Percentiles rank a stretch among this genome's conserved stretches.
phyloP scores from a whole-genome alignment of 768 basidiomycete species.

The Mycena metata region DNA sequence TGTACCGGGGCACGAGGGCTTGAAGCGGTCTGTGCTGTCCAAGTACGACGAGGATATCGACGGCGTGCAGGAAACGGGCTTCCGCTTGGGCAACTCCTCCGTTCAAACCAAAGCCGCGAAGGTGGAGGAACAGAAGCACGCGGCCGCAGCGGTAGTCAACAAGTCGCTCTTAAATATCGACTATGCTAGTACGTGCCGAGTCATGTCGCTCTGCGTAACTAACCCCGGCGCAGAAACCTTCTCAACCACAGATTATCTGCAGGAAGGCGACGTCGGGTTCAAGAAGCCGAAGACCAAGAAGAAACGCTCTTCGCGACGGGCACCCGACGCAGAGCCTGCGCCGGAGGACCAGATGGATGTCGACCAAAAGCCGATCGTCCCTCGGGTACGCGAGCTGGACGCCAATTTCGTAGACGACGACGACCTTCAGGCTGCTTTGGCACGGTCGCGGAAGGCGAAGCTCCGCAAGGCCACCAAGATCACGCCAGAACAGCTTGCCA shows the following conservation, averaged over 20 bases:
- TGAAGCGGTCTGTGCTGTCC: slow-evolving; percentile 85
- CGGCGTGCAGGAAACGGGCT: slow-evolving; percentile 83
- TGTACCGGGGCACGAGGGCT: slow-evolving; percentile 75
- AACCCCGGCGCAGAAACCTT: slow-evolving; percentile 75
- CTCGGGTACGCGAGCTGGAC: slow-evolving; percentile 80
- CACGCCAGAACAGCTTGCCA: slow-evolving; percentile 86
- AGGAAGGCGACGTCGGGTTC: slow-evolving; percentile 94
- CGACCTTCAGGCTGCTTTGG: slow-evolving; percentile 93
- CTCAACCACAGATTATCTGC: slow-evolving; percentile 87
- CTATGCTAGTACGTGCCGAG: slow-evolving; percentile 80
- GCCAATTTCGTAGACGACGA: slow-evolving; percentile 98
- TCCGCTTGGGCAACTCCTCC: slow-evolving; percentile 84
- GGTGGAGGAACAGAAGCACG: slow-evolving; percentile 63
- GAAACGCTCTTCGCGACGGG: slow-evolving; percentile 83
- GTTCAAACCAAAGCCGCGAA: slow-evolving; percentile 54
- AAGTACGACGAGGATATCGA: slow-evolving; percentile 96
- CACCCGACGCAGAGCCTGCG: slow-evolving; percentile 64
- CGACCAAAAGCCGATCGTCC: slow-evolving; percentile 78
- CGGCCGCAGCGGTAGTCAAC: slow-evolving; percentile 74
- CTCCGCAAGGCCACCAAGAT: slow-evolving; percentile 82
- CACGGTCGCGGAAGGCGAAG: slow-evolving; percentile 87
- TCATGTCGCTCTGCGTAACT: slow-evolving; percentile 22
- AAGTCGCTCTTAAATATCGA: slow-evolving; percentile 88
- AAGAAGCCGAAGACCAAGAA: slow-evolving; percentile 99
- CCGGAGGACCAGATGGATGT: slow-evolving; percentile 80